These are phyloP conservation scores for Calycina marina DNA, from an alignment of 2,329 filamentous ascomycete genomes.

Conservation along the genomic window DNA sequence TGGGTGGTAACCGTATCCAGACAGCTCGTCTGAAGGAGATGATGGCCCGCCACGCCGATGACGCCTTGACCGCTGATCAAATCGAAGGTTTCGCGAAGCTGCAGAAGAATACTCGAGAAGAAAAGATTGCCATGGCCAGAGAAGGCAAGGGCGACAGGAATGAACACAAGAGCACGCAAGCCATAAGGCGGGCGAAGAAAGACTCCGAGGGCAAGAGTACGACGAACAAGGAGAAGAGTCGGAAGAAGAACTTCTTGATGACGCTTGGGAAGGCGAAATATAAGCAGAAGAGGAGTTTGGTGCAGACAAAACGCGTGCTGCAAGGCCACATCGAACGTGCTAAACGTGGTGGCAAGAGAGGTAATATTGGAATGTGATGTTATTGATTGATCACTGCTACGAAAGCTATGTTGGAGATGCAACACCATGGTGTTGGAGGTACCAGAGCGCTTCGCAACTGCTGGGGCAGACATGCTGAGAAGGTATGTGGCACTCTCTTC, in stretches of 20 bases:
- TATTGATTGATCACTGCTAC: background rate
- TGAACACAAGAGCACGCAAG: constrained; percentile 76
- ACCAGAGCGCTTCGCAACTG: too few species aligned
- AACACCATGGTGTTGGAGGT: background rate
- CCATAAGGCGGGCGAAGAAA: constrained; percentile 77
- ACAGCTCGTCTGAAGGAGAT: constrained; percentile 24
- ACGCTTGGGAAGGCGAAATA: constrained; percentile 89
- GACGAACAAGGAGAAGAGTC: constrained; percentile 91
- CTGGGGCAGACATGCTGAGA: too few species aligned
- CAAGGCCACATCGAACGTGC: constrained; percentile 69
- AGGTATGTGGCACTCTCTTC: background rate
- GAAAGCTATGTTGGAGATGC: background rate
- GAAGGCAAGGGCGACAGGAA: constrained; percentile 66
- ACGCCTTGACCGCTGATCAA: constrained; percentile 76
- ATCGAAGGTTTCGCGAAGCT: constrained; percentile 78
- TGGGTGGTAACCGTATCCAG: constrained; percentile 32
- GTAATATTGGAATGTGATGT: constrained; percentile 36
- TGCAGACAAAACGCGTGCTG: constrained; percentile 68
- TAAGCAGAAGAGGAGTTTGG: constrained; percentile 89
- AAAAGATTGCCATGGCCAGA: constrained; percentile 68
- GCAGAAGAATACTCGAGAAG: constrained; percentile 77
- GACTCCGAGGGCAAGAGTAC: constrained; percentile 82
- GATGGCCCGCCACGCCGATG: constrained; percentile 58
- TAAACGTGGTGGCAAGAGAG: constrained; percentile 70
- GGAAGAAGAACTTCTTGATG: constrained; percentile 99